A percentile compares a stretch with the other conserved stretches of the same genome.
These are phyloP conservation scores for Fraxinus excelsior DNA, from an alignment of 257 asterid genomes.

Conservation along the genomic window DNA sequence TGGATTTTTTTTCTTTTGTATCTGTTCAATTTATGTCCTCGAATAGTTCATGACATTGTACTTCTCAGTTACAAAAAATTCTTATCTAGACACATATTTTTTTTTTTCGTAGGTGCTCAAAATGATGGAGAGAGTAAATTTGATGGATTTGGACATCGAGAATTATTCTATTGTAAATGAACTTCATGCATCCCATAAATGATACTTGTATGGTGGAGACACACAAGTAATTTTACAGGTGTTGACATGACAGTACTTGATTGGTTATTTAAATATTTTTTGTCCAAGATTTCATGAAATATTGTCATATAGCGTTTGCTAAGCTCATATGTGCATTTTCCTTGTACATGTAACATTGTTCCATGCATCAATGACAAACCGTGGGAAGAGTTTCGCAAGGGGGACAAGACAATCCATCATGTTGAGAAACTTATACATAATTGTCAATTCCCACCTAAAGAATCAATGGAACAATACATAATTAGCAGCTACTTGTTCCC, in stretches of 20 bases:
- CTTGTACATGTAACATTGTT: too few species aligned
- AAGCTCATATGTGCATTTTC: too few species aligned
- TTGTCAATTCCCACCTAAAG: constrained; percentile 62
- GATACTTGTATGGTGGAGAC: constrained; percentile 22
- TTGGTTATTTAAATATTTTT: too few species aligned
- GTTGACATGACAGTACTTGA: too few species aligned
- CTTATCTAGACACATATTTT: constrained; percentile 83
- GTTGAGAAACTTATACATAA: constrained; percentile 42
- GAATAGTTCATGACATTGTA: constrained; percentile 60
- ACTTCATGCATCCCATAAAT: constrained; percentile 69
- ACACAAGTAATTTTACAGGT: too few species aligned
- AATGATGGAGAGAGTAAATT: constrained; percentile 67
- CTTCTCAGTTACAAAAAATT: constrained; percentile 62
- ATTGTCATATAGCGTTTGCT: too few species aligned
- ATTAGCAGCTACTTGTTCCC: constrained; percentile 55
- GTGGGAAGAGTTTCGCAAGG: constrained; percentile 61
- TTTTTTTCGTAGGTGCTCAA: constrained; percentile 53
- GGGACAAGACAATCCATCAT: constrained; percentile 42
- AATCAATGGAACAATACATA: constrained; percentile 71
- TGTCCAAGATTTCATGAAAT: too few species aligned
- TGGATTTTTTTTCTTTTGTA: too few species aligned
- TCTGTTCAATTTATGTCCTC: too few species aligned
- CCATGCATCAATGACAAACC: constrained; percentile 60
- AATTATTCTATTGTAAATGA: constrained; percentile 50
- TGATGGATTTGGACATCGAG: constrained; percentile 54